Evolutionary conservation across 768 basidiomycete species (phyloP), one percentile per base, ranked within the genome.

Genomic region (Pisolithus marmoratus): DNA sequence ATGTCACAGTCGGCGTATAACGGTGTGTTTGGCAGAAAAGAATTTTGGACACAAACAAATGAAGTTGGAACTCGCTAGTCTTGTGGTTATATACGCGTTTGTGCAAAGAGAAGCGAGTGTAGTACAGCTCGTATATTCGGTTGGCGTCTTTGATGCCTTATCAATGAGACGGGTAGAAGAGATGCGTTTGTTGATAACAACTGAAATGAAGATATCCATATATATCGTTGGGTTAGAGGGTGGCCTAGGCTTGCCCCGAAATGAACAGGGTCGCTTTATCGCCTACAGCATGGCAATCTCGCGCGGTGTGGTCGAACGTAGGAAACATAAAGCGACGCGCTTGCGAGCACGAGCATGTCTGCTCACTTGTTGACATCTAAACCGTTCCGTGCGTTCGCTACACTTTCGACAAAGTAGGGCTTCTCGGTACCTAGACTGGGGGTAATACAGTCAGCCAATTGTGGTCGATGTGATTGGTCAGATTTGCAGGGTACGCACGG

Each of bases 31-130:
- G 8, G 6, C 29, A 9, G 8, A 8, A 29, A 24, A 27, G 17
- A 0, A 29, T 38, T 37, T 7, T 12, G 9, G 23, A 23, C 11
- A 29, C 31, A 2, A 8, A 14, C 8, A 5, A 22, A 15, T 8
- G n/a, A 29, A 9, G n/a, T n/a, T n/a, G 5, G 29, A 23, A 66
- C 75, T 20, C 52, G 82, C 82, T 83, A 1, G 86, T 81, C 63
- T 90, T 90, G 65, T 92, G 90, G 54, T 81, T 83, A 57, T 92
- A 93, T n/a, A 90, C 76, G 7, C 76, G 77, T 62, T 90, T 92
- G 67, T 91, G 88, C n/a, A 92, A 70, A 36, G 79, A 85, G 61
- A 89, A 91, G 3, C 90, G 77, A 2, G 83, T 82, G 29, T 81
- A 75, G 55, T 81, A 90, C 4, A 93, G 75, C 51, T 87, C 83